These are phyloP conservation scores for Termitomyces bulborhizus DNA, from an alignment of 768 basidiomycete species.

Conservation along the genomic window DNA sequence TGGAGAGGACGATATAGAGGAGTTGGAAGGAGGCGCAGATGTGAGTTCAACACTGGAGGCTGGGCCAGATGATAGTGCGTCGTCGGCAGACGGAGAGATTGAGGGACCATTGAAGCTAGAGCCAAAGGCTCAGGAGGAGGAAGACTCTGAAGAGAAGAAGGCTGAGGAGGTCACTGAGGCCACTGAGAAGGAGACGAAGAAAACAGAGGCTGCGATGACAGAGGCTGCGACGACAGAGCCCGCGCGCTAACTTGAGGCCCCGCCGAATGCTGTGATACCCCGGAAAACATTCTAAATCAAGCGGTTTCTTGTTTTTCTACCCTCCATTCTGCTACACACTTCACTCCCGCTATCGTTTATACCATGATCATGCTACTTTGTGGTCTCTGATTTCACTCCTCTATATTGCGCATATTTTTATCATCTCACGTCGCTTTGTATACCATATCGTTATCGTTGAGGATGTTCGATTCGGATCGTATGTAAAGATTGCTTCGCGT, in stretches of 20 bases:
- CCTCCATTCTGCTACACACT: conserved; percentile 4
- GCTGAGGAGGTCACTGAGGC: neutral
- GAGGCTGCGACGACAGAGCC: neutral
- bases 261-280: conserved; percentile 11
- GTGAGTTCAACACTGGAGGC: conserved; percentile 17
- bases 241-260: conserved; percentile 5
- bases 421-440: conserved; percentile 8
- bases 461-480: neutral
- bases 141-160: neutral
- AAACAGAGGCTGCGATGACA: neutral
- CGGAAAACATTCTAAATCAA: conserved; percentile 1
- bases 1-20: conserved; percentile 28
- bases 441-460: conserved; percentile 1
- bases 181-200: neutral
- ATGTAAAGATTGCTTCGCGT: neutral
- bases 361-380: conserved; percentile 9
- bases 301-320: conserved; percentile 5
- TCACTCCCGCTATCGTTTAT: conserved; percentile 6
- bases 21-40: conserved; percentile 28
- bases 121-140: neutral
- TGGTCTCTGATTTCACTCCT: neutral
- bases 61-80: neutral
- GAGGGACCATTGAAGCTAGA: neutral
- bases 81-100: neutral
- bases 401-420: conserved; percentile 8